Evolutionary conservation across 1,284 basidiomycete species (phyloP), one percentile per base, ranked within the genome.

Genomic region (Veloboletus limbatus): DNA sequence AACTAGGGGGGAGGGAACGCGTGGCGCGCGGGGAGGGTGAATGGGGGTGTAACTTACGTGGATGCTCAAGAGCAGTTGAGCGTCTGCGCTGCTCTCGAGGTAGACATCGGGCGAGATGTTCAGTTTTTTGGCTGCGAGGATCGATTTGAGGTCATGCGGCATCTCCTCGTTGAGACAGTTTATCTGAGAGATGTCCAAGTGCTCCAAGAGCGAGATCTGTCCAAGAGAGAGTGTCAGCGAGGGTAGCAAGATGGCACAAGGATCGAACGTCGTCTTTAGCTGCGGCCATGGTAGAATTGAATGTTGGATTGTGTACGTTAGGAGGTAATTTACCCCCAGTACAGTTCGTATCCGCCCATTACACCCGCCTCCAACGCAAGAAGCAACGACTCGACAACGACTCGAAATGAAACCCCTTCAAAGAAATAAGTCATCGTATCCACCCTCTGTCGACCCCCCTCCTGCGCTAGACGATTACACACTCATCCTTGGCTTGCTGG

Each of bases 401-500:
- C n/a, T n/a, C n/a, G n/a, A n/a, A n/a, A n/a, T n/a, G n/a, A n/a
- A n/a, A n/a, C n/a, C n/a, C n/a, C n/a, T n/a, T n/a, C n/a, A n/a
- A n/a, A n/a, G n/a, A n/a, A n/a, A n/a, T n/a, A n/a, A n/a, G n/a
- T n/a, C n/a, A n/a, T n/a, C n/a, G n/a, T n/a, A 41, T 40, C 10
- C 31, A 51, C 36, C 49, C 18, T 47, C 34, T 40, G 16, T 33
- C 34, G 36, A 33, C 40, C 45, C 40, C 45, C 25, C 24, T 21
- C 41, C 10, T 13, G 9, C 32, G 41, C 57, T 73, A 91, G 67
- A 79, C 81, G 52, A 97, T 84, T 37, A 91, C 78, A 74, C 94
- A 97, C 61, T 97, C 93, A 48, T 91, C 87, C 68, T 88, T 87
- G 14, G 94, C 93, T 62, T 97, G 82, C 64, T 94, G 88, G 51